Evolutionary conservation across 257 asterid species (phyloP), one percentile per base, ranked within the genome.

Genomic region (Solanum virginianum): DNA sequence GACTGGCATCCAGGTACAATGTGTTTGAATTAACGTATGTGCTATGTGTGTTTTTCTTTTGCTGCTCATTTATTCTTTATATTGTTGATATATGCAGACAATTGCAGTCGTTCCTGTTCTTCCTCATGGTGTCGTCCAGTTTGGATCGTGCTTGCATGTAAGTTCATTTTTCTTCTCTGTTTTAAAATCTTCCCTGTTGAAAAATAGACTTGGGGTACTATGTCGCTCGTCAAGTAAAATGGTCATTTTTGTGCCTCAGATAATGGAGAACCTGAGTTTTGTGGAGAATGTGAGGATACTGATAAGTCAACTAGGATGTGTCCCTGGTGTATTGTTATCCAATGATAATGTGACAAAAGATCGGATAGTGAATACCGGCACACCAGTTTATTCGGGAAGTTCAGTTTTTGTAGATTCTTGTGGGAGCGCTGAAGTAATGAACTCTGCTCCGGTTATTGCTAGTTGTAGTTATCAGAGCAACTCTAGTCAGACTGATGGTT

Each of bases 61-160:
- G 49, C 47, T 29, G 18, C 49, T 77, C 26, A 77, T 47, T 77
- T 47, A 56, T 51, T 86, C 11, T 45, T 24, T 20, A 12, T 77
- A 7, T 53, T 49, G 79, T 82, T 82, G 72, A 49, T 41, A 65
- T 87, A 65, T 88, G 89, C 92, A 96, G 99, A 95, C 99, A 7
- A 81, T 96, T 86, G 97, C 93, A 29, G 95, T 93, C 65, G 85
- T 96, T 84, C 99, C 98, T 29, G 94, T 95, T 83, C 93, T 95
- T 86, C 98, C 99, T 51, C 97, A 94, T 71, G 99, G 99, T 4
- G 97, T 96, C 54, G 93, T 96, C 84, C 99, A 96, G 80, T 92
- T 96, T 87, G 99, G 98, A 86, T 96, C 99, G 51, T 75, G 45
- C 89, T 81, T 88, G 83, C 51, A 66, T 20, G 98, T 88, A 87